A percentile compares a stretch with the other conserved stretches of the same genome.
These are phyloP conservation scores for Pachyrhizus erosus DNA, from an alignment of 306 rosid species.

Conservation along the genomic window DNA sequence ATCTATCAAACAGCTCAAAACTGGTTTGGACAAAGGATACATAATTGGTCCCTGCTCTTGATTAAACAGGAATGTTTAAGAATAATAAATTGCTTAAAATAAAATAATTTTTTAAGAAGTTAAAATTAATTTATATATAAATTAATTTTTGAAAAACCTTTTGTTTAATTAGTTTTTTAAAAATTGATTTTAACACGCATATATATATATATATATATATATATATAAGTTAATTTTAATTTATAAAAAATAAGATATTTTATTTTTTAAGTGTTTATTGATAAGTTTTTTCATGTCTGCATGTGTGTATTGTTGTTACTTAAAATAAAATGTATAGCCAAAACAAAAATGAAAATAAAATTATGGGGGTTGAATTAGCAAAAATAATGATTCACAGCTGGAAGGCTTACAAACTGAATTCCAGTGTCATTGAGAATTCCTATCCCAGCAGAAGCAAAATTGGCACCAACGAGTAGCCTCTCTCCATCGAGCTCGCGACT, in stretches of 20 bases:
- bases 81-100: too few species aligned
- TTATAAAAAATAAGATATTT: too few species aligned
- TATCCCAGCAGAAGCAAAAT: conserved; percentile 93
- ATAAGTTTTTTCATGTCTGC: neutral
- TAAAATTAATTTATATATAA: too few species aligned
- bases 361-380: neutral
- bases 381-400: neutral
- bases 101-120: too few species aligned
- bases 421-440: conserved; percentile 96
- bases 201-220: too few species aligned
- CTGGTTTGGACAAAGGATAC: neutral
- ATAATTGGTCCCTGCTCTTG: neutral
- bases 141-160: too few species aligned
- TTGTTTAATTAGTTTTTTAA: too few species aligned
- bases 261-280: too few species aligned
- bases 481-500: conserved; percentile 70
- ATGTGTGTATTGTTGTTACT: neutral
- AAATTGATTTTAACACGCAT: too few species aligned
- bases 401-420: conserved; percentile 72
- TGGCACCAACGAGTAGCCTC: conserved; percentile 73
- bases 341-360: neutral
- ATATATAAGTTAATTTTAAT: too few species aligned
- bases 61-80: neutral
- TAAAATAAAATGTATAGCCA: neutral
- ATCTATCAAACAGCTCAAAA: neutral